Base-by-base conservation (phyloP, 192 early-diverging fungal species). In the Umbelopsis isabellina region DNA sequence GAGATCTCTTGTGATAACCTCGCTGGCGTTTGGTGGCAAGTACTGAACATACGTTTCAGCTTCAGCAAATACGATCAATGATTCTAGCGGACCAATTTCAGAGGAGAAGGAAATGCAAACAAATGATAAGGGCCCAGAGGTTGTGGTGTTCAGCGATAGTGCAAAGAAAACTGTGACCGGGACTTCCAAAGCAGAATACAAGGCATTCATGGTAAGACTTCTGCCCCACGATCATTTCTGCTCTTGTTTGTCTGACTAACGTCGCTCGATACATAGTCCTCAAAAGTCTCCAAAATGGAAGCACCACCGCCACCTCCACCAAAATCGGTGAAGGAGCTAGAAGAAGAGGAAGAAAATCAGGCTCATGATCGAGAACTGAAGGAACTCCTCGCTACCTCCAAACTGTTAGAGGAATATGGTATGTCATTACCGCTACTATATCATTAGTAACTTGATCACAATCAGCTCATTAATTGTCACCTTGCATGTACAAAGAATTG, bases 341-440 rank as follows among this genome's bases (percentile, higher is more conserved):
- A 79, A 58, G 78, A 82, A 41, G 81, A 82, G n/a, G 71, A 75
- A 72, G 68, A 78, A 20, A 80, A 80, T 49, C 10, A 51, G 12
- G 45, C 58, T 22, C 65, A 83, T 52, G 81, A 83, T 58, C 20
- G 66, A 50, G 81, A 83, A 47, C 52, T 83, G 21, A 65, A 80
- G n/a, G 65, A 78, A 50, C 58, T 83, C 8, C 65, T 83, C 23
- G 67, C 69, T 45, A 78, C 81, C 6, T 75, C 79, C 0, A 74
- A 80, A 61, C 46, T 83, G 33, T 53, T 83, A 21, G 81, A 83
- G 65, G 72, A 80, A 70, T 74, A 75, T 58, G 66, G 80, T 82
- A 71, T 75, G 76, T 66, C 4, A 47, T 46, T n/a, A 41, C 16
- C 7, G 44, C 8, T 11, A 46, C n/a, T 47, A 2, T 0, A 11